phyloP scores from a whole-genome alignment of 257 asterid species.

The Lavandula angustifolia region DNA sequence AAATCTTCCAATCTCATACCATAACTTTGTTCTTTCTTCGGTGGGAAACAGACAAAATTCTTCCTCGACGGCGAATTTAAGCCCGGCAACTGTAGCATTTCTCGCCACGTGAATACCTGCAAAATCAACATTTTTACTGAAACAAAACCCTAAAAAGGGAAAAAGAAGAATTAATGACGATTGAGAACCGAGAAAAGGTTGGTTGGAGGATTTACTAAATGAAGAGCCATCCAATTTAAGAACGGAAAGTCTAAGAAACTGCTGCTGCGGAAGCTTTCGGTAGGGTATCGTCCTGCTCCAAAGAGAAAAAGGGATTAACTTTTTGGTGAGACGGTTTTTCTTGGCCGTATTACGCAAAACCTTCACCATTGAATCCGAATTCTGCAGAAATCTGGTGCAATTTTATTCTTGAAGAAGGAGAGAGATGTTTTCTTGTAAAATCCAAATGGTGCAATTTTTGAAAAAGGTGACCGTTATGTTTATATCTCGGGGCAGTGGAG shows the following conservation, averaged over 20 bases:
- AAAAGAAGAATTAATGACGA: not conserved
- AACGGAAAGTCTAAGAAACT: slow-evolving; percentile 46
- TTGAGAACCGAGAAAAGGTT: slow-evolving; percentile 15
- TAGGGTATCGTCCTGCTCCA: slow-evolving; percentile 33
- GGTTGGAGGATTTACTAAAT: slow-evolving; percentile 38
- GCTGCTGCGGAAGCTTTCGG: slow-evolving; percentile 51
- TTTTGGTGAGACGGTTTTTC: slow-evolving; percentile 28
- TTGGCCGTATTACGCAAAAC: slow-evolving; percentile 28
- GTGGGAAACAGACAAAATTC: slow-evolving; percentile 36
- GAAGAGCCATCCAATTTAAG: slow-evolving; percentile 66
- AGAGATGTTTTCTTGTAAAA: not conserved
- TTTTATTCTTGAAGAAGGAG: slow-evolving; percentile 10
- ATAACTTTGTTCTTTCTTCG: slow-evolving; percentile 41
- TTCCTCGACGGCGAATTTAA: slow-evolving; percentile 52
- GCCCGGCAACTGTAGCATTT: slow-evolving; percentile 53
- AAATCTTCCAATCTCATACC: slow-evolving; percentile 40
- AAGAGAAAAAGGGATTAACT: slow-evolving; percentile 36
- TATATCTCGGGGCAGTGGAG: slow-evolving; percentile 18
- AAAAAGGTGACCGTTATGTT: slow-evolving; percentile 49
- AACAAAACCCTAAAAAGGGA: slow-evolving; percentile 4
- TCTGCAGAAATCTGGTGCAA: not conserved
- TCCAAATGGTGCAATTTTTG: slow-evolving; percentile 20
- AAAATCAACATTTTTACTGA: not conserved
- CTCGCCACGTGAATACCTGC: slow-evolving; percentile 53
- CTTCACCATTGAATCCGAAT: slow-evolving; percentile 42